Evolutionary conservation across 2,329 filamentous ascomycete genomes (phyloP), one percentile per base, ranked within the genome.

Genomic region (Madurella fahalii): DNA sequence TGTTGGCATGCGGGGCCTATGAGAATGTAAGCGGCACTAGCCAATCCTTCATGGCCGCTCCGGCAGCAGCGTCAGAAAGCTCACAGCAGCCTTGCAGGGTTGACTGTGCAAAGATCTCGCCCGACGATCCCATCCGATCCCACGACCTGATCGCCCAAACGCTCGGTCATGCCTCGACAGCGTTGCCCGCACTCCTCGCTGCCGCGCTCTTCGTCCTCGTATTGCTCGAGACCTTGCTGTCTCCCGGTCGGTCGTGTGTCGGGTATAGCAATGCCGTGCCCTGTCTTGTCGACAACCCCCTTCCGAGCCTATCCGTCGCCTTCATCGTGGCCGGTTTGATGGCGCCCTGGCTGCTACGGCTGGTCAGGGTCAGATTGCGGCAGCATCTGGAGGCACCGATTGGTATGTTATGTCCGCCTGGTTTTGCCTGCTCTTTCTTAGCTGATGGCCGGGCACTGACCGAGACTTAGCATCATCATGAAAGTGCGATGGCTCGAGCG

Each of bases 271-370:
- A 45, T 13, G 13, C 18, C 25, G 5, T 37, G 16, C 20, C 37
- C 13, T 12, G 9, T 13, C 15, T 31, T 17, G 20, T 40, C 15
- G 11, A n/a, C 43, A 20, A 20, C 37, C 7, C 3, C 17, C 39
- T 45, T 13, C 30, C 43, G 8, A 12, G 50, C 32, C 18, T 59
- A 25, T 56, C 55, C 2, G 20, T 51, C 8, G 47, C 42, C 9
- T 60, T 51, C 30, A 46, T 58, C 9, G 41, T 17, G 1, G 40
- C 40, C 2, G 57, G 59, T 7, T 39, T 60, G 17, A n/a, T 47
- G 9, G 46, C 17, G 20, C 49, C 46, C 34, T 58, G 59, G 55
- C 9, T 57, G 8, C 40, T 58, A 9, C 40, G 40, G 16, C 53
- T 57, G 42, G 47, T 50, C 8, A 30, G 17, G 47, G 17, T 43